Evolutionary conservation across 257 asterid genomes (phyloP).

Genomic region (Euphrasia confusa): DNA sequence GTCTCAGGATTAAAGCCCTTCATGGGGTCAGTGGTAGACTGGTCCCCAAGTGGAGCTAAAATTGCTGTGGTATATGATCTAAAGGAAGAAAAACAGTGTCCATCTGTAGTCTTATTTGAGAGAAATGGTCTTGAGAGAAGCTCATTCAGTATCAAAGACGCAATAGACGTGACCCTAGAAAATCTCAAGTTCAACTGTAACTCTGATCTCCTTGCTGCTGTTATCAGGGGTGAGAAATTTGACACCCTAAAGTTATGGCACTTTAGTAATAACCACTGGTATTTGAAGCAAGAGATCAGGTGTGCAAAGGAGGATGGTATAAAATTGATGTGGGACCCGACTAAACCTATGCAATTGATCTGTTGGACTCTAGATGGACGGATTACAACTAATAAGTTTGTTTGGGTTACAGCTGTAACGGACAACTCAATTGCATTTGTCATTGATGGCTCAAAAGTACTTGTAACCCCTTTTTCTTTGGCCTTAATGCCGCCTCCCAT

Average conservation of each 20-base stretch:
- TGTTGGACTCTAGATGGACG: slow-evolving; percentile 76
- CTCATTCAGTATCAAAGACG: slow-evolving; percentile 63
- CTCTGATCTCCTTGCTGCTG: slow-evolving; percentile 84
- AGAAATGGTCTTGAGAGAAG: slow-evolving; percentile 88
- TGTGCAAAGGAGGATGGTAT: slow-evolving; percentile 55
- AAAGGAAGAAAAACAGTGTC: slow-evolving; percentile 52
- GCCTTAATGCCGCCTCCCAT: slow-evolving; percentile 92
- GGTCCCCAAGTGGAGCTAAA: slow-evolving; percentile 86
- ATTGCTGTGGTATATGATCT: slow-evolving; percentile 60
- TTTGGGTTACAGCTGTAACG: slow-evolving; percentile 81
- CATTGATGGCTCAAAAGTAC: slow-evolving; percentile 65
- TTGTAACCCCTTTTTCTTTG: slow-evolving; percentile 70
- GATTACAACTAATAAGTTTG: slow-evolving; percentile 51
- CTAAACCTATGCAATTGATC: slow-evolving; percentile 58
- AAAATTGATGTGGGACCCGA: slow-evolving; percentile 80
- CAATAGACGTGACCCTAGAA: slow-evolving; percentile 49
- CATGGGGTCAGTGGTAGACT: slow-evolving; percentile 71
- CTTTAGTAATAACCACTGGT: slow-evolving; percentile 90
- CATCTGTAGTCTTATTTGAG: slow-evolving; percentile 73
- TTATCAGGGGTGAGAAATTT: slow-evolving; percentile 58
- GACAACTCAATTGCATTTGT: slow-evolving; percentile 80
- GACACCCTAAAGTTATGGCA: slow-evolving; percentile 79
- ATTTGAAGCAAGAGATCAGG: slow-evolving; percentile 82
- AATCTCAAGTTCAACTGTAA: slow-evolving; percentile 78
- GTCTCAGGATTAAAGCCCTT: slow-evolving; percentile 72